Conservation (phyloP, 257 asterid species). For the Solanum commersonii region DNA sequence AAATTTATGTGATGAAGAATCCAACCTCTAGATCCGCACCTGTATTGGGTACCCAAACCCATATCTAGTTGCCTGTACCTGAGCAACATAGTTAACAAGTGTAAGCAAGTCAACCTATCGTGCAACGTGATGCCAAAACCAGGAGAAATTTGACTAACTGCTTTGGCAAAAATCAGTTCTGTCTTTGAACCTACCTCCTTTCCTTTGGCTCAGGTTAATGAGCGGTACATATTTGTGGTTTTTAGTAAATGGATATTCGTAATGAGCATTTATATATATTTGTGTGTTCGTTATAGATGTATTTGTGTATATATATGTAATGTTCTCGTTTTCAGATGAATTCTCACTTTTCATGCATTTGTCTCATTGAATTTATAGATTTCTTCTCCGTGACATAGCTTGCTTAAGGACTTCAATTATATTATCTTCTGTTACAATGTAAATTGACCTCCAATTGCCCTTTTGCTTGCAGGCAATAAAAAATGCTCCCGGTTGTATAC, state of each 20-base stretch:
- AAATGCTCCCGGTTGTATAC: constrained; percentile 88
- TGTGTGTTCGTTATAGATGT: not conserved
- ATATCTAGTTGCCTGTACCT: not conserved
- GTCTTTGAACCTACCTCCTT: not conserved
- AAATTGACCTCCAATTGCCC: not conserved
- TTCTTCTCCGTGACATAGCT: not conserved
- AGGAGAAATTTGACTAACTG: not conserved
- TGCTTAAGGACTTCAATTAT: not conserved
- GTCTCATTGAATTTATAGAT: not conserved
- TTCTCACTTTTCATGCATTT: not conserved
- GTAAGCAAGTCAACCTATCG: not conserved
- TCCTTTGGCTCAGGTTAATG: not conserved
- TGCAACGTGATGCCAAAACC: not conserved
- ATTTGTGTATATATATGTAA: not conserved
- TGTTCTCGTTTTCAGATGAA: not conserved
- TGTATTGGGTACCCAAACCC: not conserved
- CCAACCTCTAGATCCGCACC: not conserved
- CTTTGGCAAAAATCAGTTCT: not conserved
- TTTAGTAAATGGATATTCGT: not conserved
- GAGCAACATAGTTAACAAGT: not conserved
- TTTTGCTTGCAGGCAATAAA: constrained; percentile 65
- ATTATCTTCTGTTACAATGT: not conserved
- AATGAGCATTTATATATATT: not conserved
- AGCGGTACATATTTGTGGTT: not conserved
- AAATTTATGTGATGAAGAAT: not conserved